These are phyloP conservation scores for Pleurotus salmoneostramineus DNA, from an alignment of 768 basidiomycete genomes.

Conservation along the genomic window DNA sequence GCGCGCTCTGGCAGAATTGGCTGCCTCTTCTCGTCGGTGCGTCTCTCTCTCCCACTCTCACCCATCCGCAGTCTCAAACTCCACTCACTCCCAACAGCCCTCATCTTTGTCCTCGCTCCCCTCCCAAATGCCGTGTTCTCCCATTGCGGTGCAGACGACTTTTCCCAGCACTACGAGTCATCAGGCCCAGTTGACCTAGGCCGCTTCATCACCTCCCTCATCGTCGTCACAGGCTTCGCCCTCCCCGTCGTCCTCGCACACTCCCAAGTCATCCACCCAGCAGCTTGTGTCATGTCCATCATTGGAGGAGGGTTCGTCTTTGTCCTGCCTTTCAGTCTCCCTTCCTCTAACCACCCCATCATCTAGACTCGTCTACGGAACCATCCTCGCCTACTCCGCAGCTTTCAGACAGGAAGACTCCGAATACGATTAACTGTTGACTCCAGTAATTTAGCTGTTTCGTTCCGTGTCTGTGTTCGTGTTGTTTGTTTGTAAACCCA, in stretches of 20 bases:
- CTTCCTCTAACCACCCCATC: constrained; percentile 5
- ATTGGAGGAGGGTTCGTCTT: constrained; percentile 79
- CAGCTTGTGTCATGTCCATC: constrained; percentile 92
- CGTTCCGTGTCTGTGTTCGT: too few species aligned
- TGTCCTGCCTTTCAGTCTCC: background rate
- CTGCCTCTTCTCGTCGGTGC: constrained; percentile 92
- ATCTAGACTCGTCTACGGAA: constrained; percentile 78
- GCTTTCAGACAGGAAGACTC: constrained; percentile 78
- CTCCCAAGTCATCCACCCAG: constrained; percentile 78
- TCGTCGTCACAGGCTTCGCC: constrained; percentile 93
- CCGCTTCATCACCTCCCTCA: constrained; percentile 85
- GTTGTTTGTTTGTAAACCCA: too few species aligned
- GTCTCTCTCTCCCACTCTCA: constrained; percentile 21
- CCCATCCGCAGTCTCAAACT: background rate
- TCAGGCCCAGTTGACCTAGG: constrained; percentile 83
- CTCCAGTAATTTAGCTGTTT: background rate
- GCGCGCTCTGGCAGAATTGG: constrained; percentile 96
- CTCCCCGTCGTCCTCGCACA: constrained; percentile 91
- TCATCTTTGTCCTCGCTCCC: constrained; percentile 94
- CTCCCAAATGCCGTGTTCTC: constrained; percentile 92
- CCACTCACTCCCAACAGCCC: constrained; percentile 46
- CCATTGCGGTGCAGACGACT: constrained; percentile 90
- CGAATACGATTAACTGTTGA: constrained; percentile 63
- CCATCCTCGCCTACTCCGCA: constrained; percentile 84
- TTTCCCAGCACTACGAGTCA: constrained; percentile 70